These are phyloP conservation scores for Aspergillus homomorphus DNA, from an alignment of 495 filamentous ascomycete genomes.

Conservation along the genomic window DNA sequence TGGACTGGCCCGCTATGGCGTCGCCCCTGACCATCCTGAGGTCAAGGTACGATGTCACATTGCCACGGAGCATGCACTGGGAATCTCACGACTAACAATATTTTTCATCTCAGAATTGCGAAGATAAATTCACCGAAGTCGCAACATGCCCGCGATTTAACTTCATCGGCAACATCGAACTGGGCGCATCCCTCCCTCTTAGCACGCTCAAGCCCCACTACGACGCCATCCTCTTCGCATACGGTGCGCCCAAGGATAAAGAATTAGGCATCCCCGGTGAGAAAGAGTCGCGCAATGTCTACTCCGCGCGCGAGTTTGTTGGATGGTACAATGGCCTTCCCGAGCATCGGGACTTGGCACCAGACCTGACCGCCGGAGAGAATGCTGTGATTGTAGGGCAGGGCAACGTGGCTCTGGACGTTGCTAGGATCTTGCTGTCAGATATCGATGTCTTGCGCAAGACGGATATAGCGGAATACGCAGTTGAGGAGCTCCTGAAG, in stretches of 20 bases:
- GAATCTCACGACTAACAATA: background rate
- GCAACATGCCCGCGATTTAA: conserved; percentile 78
- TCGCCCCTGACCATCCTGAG: conserved; percentile 95
- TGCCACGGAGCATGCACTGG: background rate
- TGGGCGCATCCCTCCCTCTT: conserved; percentile 73
- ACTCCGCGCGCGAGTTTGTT: conserved; percentile 90
- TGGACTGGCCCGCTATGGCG: conserved; percentile 87
- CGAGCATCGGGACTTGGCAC: conserved; percentile 71
- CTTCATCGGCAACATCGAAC: conserved; percentile 83
- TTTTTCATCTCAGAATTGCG: conserved; percentile 66
- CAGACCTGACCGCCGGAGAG: conserved; percentile 73
- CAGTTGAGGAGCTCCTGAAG: conserved; percentile 66
- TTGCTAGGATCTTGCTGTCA: conserved; percentile 80
- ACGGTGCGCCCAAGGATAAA: conserved; percentile 83
- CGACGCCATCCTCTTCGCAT: conserved; percentile 88
- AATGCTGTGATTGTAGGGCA: conserved; percentile 89
- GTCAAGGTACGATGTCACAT: conserved; percentile 70
- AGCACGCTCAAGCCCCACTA: conserved; percentile 73
- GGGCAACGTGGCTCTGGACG: conserved; percentile 93
- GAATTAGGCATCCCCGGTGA: conserved; percentile 81
- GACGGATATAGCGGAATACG: conserved; percentile 85
- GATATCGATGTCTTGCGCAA: conserved; percentile 66
- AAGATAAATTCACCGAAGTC: conserved; percentile 88
- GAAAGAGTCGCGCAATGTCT: conserved; percentile 62
- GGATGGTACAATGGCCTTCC: conserved; percentile 98